Evolutionary conservation across 352 stramenopile genomes (phyloP).

Genomic region (Globisporangium spinosum): DNA sequence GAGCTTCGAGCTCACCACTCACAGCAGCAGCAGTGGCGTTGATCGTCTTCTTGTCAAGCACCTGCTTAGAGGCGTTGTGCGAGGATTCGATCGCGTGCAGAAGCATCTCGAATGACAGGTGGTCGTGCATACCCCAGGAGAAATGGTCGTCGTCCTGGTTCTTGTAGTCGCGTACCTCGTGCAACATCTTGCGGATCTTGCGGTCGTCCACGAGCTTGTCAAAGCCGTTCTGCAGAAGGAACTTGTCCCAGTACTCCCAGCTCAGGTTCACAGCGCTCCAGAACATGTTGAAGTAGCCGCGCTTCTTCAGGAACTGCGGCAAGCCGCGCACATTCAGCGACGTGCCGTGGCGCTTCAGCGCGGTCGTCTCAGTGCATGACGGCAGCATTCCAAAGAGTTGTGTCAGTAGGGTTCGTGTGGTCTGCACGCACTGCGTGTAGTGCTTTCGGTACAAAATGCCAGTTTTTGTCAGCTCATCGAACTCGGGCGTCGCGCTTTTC

Average conservation of each 20-base stretch:
- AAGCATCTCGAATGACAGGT: conserved; percentile 72
- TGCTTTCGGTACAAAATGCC: conserved; percentile 65
- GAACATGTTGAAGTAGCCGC: conserved; percentile 69
- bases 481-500: conserved; percentile 53
- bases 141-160: conserved; percentile 63
- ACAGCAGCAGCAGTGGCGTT: conserved; percentile 1
- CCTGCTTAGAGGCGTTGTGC: conserved; percentile 30
- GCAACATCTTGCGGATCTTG: conserved; percentile 63
- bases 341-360: conserved; percentile 54
- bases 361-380: conserved; percentile 62
- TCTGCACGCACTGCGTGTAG: conserved; percentile 69
- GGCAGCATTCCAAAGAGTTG: conserved; percentile 72
- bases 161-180: conserved; percentile 49
- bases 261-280: conserved; percentile 60
- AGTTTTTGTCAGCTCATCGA: conserved; percentile 49
- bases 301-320: conserved; percentile 63
- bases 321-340: conserved; percentile 47
- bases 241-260: conserved; percentile 72
- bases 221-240: conserved; percentile 58
- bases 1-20: background rate
- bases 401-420: conserved; percentile 58
- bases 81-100: conserved; percentile 55
- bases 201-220: conserved; percentile 67
- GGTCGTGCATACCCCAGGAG: conserved; percentile 67
- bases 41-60: conserved; percentile 3